Conservation (phyloP, 495 filamentous ascomycete species). For the Coniosporium apollinis region DNA sequence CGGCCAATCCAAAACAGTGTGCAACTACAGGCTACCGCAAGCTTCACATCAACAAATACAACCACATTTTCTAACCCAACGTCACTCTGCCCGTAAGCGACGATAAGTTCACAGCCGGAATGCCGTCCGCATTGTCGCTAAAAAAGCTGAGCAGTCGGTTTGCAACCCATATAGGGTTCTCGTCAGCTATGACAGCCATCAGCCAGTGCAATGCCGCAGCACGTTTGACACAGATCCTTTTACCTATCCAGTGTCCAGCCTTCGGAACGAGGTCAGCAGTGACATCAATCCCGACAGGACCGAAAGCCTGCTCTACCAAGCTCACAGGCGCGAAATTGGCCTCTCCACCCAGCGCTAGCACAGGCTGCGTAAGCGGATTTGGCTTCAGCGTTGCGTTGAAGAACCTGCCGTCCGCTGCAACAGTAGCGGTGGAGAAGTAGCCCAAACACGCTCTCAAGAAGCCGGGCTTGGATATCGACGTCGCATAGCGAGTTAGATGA, state of each 20-base stretch:
- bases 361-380: slow-evolving; percentile 7
- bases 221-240: background rate
- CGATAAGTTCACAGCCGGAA: slow-evolving; percentile 2
- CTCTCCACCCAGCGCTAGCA: slow-evolving; percentile 13
- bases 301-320: slow-evolving; percentile 1
- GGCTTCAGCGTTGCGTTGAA: slow-evolving; percentile 6
- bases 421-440: slow-evolving; percentile 9
- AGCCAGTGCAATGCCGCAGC: background rate
- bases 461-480: slow-evolving; percentile 11
- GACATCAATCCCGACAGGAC: slow-evolving; percentile 4
- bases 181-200: slow-evolving; percentile 3
- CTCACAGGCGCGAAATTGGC: slow-evolving; percentile 6
- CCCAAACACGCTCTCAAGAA: slow-evolving; percentile 9
- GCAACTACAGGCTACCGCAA: no score
- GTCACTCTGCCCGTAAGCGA: slow-evolving; percentile 3
- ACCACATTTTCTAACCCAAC: background rate
- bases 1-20: no score
- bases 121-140: slow-evolving; percentile 3
- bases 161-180: slow-evolving; percentile 10
- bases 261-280: slow-evolving; percentile 8
- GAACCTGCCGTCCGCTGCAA: slow-evolving; percentile 5
- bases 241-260: slow-evolving; percentile 14
- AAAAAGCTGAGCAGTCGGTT: slow-evolving; percentile 7
- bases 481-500: slow-evolving; percentile 8
- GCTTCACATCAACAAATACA: no score